Percentiles rank a stretch among this genome's conserved stretches.
Conservation (phyloP, 176 grass and related monocot species). For the Alopecurus myosuroides region DNA sequence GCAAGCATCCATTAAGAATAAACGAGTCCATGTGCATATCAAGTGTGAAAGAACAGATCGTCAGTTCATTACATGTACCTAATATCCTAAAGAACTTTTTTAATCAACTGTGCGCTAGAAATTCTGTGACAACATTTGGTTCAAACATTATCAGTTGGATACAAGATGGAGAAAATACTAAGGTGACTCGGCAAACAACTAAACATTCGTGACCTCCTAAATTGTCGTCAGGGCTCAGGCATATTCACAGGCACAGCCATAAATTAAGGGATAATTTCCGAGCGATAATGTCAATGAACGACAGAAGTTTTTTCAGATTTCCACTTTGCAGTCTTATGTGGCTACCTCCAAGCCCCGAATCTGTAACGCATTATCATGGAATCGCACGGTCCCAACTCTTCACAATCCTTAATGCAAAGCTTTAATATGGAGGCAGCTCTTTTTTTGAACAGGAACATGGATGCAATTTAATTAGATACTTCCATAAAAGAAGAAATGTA, state of each 20-base stretch:
- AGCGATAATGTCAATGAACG: neutral
- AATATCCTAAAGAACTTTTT: neutral
- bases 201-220: neutral
- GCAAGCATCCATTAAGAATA: neutral
- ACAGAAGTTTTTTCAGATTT: neutral
- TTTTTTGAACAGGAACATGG: too few species aligned
- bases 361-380: neutral
- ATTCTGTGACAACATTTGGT: constrained; percentile 10
- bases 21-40: neutral
- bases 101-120: neutral
- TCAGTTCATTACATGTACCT: constrained; percentile 9
- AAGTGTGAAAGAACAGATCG: constrained; percentile 9
- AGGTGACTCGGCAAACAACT: neutral
- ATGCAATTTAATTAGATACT: neutral
- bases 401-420: neutral
- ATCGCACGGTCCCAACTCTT: neutral
- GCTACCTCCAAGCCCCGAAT: neutral
- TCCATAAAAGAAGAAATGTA: neutral
- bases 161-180: neutral
- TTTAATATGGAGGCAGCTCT: neutral
- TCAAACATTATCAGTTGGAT: neutral
- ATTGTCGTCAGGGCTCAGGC: neutral
- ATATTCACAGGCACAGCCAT: neutral
- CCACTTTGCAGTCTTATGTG: neutral
- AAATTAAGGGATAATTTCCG: neutral